Percentiles rank a stretch among this genome's conserved stretches.
Evolutionary conservation across 345 rosid genomes (phyloP).

Genomic region (Leavenworthia alabamica): DNA sequence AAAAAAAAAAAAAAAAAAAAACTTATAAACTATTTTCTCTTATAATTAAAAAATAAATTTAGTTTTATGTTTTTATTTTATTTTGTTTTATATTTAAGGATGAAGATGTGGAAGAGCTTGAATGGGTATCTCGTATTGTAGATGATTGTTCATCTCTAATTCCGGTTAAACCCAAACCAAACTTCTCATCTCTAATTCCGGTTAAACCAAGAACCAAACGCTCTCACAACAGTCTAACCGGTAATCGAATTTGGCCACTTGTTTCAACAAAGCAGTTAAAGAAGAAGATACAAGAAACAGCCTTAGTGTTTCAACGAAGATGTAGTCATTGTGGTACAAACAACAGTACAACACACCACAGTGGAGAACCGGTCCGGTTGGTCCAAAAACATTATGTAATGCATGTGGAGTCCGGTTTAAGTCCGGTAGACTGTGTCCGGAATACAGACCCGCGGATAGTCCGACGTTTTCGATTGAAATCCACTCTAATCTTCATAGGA

Average conservation of each 20-base stretch:
- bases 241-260: slow-evolving; percentile 52
- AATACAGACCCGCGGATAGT: slow-evolving; percentile 95
- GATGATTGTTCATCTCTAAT: slow-evolving; percentile 82
- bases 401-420: slow-evolving; percentile 95
- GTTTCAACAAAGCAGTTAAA: slow-evolving; percentile 17
- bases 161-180: slow-evolving; percentile 40
- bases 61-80: too few relatives aligned
- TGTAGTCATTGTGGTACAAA: slow-evolving; percentile 91
- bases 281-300: slow-evolving; percentile 28
- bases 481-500: slow-evolving; percentile 93
- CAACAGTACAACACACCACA: slow-evolving; percentile 94
- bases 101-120: slow-evolving; percentile 85
- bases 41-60: too few relatives aligned
- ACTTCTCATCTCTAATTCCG: slow-evolving; percentile 40
- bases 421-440: slow-evolving; percentile 91
- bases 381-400: slow-evolving; percentile 96
- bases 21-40: too few relatives aligned
- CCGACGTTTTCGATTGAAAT: slow-evolving; percentile 74
- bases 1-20: too few relatives aligned
- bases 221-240: slow-evolving; percentile 46
- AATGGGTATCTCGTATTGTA: slow-evolving; percentile 79
- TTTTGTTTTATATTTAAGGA: slow-evolving; percentile 36
- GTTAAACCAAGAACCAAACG: slow-evolving; percentile 58
- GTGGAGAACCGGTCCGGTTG: slow-evolving; percentile 98
- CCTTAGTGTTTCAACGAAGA: slow-evolving; percentile 50